A percentile compares a stretch with the other conserved stretches of the same genome.
Evolutionary conservation across 768 basidiomycete genomes (phyloP).

Genomic region (Termitomyces bulborhizus): DNA sequence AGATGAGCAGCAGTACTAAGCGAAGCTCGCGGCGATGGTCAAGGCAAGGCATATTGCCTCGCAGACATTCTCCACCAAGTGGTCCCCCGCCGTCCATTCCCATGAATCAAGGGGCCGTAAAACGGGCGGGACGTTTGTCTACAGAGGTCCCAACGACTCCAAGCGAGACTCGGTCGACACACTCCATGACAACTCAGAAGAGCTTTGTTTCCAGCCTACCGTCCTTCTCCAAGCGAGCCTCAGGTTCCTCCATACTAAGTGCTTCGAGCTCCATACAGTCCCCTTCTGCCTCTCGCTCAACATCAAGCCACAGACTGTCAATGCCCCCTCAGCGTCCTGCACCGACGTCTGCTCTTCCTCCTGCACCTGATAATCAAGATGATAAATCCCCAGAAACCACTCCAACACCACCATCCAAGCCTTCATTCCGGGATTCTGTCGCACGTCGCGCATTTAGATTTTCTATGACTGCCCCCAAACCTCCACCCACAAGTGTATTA

Average conservation of each 20-base stretch:
- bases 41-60: constrained; percentile 42
- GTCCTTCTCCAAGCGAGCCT: constrained; percentile 49
- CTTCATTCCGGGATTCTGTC: constrained; percentile 51
- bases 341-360: constrained; percentile 64
- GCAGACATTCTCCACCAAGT: constrained; percentile 48
- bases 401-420: constrained; percentile 22
- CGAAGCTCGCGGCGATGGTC: constrained; percentile 42
- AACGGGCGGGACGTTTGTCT: constrained; percentile 12
- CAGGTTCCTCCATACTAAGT: constrained; percentile 44
- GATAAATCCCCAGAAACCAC: constrained; percentile 14
- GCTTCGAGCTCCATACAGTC: constrained; percentile 38
- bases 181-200: constrained; percentile 31
- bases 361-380: constrained; percentile 43
- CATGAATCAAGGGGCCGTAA: constrained; percentile 16
- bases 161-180: constrained; percentile 30
- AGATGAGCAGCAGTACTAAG: constrained; percentile 32
- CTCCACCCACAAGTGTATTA: constrained; percentile 52
- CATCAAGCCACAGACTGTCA: constrained; percentile 49
- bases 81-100: constrained; percentile 53
- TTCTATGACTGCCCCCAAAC: constrained; percentile 57
- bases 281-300: constrained; percentile 18
- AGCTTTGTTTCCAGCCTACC: constrained; percentile 41
- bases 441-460: constrained; percentile 51
- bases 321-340: constrained; percentile 70
- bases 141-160: constrained; percentile 22